Conservation (phyloP, 768 basidiomycete species). For the Hemileccinum impolitum region DNA sequence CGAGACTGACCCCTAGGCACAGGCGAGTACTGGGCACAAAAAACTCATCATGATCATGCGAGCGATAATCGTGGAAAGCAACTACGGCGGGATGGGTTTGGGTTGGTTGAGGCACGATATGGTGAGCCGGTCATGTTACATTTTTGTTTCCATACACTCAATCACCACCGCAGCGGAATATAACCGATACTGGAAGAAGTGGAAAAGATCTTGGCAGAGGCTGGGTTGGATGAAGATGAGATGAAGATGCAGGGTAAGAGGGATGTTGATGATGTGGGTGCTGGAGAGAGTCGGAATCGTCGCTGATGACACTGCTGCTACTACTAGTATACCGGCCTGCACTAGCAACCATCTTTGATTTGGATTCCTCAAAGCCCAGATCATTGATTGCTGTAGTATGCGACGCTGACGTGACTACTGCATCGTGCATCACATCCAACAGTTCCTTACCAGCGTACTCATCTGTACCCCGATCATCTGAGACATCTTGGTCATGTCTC, state of each 20-base stretch:
- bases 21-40: constrained; percentile 82
- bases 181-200: constrained; percentile 78
- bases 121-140: constrained; percentile 33
- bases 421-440: too few species aligned
- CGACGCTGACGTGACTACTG: too few species aligned
- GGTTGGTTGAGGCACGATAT: constrained; percentile 69
- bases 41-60: constrained; percentile 49
- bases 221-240: constrained; percentile 82
- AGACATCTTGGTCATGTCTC: too few species aligned
- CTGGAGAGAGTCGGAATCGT: constrained; percentile 53
- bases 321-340: too few species aligned
- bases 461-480: too few species aligned
- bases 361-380: too few species aligned
- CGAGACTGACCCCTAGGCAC: not conserved
- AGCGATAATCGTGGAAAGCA: constrained; percentile 74
- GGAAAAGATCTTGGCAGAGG: constrained; percentile 77
- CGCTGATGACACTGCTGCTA: constrained; percentile 20
- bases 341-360: too few species aligned
- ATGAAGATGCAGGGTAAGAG: constrained; percentile 58
- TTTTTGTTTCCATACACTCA: not conserved
- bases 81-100: constrained; percentile 74
- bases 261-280: constrained; percentile 31
- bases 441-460: too few species aligned
- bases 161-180: constrained; percentile 50
- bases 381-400: too few species aligned